phyloP scores from a whole-genome alignment of 2,329 filamentous ascomycete genomes.

The Sporothrix humicola region DNA sequence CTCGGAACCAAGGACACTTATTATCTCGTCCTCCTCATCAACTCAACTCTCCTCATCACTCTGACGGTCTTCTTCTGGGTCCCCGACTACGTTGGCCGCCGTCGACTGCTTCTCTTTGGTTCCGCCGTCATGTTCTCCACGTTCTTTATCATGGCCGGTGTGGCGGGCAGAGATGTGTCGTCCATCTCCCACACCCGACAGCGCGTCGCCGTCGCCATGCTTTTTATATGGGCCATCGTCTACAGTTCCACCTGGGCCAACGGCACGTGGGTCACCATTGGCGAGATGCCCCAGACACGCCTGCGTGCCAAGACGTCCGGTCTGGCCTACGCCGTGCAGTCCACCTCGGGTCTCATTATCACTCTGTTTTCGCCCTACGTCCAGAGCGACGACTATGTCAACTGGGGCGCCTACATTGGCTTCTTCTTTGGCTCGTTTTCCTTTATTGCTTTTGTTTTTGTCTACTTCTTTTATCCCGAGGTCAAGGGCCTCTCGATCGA shows the following conservation, averaged over 20 bases:
- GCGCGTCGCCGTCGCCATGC: slow-evolving; percentile 25
- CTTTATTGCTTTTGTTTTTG: slow-evolving; percentile 19
- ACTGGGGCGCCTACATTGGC: slow-evolving; percentile 30
- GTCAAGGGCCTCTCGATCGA: slow-evolving; percentile 26
- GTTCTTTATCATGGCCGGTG: slow-evolving; percentile 31
- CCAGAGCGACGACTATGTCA: slow-evolving; percentile 29
- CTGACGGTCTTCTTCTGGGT: slow-evolving; percentile 29
- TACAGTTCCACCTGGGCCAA: slow-evolving; percentile 29
- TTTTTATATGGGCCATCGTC: slow-evolving; percentile 31
- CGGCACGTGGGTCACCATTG: slow-evolving; percentile 25
- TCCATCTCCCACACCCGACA: slow-evolving; percentile 6
- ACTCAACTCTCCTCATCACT: slow-evolving; percentile 25
- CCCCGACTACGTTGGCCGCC: slow-evolving; percentile 27
- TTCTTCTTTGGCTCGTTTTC: slow-evolving; percentile 29
- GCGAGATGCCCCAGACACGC: slow-evolving; percentile 29
- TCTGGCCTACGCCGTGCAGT: slow-evolving; percentile 23
- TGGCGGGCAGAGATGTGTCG: slow-evolving; percentile 6
- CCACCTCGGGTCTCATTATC: slow-evolving; percentile 14
- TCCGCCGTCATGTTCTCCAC: slow-evolving; percentile 26
- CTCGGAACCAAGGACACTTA: slow-evolving; percentile 28
- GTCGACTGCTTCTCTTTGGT: slow-evolving; percentile 18
- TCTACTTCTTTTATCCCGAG: slow-evolving; percentile 28
- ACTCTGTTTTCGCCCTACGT: slow-evolving; percentile 25
- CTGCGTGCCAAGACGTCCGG: slow-evolving; percentile 31
- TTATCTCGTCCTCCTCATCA: slow-evolving; percentile 23